Evolutionary conservation across 306 rosid species (phyloP), one percentile per base, ranked within the genome.

Genomic region (Astragalus membranaceus): DNA sequence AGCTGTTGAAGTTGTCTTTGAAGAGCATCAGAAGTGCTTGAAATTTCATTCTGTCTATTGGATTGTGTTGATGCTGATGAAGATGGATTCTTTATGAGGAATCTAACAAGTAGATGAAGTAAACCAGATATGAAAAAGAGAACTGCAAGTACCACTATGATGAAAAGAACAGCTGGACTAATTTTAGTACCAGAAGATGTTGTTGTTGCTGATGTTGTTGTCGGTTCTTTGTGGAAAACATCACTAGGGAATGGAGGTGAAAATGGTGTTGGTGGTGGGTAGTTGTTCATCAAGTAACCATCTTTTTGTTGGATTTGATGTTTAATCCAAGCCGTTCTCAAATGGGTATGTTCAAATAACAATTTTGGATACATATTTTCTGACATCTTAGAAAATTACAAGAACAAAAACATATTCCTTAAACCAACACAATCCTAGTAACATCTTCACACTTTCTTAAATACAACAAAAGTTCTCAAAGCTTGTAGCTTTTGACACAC

Each of bases 1-100:
- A 93, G 98, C 60, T 93, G 98, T 51, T 93, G 98, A 0, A 93
- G 88, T 81, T 93, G 99, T 60, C 99, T 87, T 66, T 94, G 99
- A 29, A 94, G 95, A 53, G 88, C 92, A 83, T 94, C 99, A 37
- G 96, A 82, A 72, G 84, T 82, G 30, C 30, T 26, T 10, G 97
- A 85, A 72, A 88, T 81, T 48, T 90, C 97, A 4, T 89, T 90
- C 71, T 81, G 74, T 71, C 94, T 77, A 50, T 83, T 88, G 3
- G 92, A 76, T 64, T 78, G 87, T 61, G 88, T 57, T 57, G 94
- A 78, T 13, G 86, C 78, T 14, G 92, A 80, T 23, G 91, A 79
- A 44, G 94, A 85, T 13, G 97, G 97, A 54, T 88, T 84, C 85
- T 88, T 94, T 39, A 85, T 84, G 29, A 94, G 96, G 73, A 90